Evolutionary conservation across 495 filamentous ascomycete species (phyloP).

Genomic region (Trichocladium uniseriatum): DNA sequence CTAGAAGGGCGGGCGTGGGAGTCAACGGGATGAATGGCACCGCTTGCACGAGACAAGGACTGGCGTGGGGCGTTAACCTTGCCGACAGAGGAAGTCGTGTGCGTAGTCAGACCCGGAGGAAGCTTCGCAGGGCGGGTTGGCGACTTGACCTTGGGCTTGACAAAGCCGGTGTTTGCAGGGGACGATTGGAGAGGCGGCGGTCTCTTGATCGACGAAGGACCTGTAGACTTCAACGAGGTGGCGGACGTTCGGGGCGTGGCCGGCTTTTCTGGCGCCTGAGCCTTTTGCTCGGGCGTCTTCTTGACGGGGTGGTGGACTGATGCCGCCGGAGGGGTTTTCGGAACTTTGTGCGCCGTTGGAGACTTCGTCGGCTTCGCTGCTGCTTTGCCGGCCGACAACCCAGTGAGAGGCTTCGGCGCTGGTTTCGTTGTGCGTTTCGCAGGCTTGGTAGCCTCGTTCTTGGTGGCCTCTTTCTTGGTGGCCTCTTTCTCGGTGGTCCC

Average conservation of each 20-base stretch:
- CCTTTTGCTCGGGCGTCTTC: conserved; percentile 28
- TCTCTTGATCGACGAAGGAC: conserved; percentile 25
- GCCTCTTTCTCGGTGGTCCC: conserved; percentile 1
- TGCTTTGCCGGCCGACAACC: conserved; percentile 28
- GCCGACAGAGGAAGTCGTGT: conserved; percentile 51
- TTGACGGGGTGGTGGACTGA: conserved; percentile 12
- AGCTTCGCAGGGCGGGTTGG: conserved; percentile 55
- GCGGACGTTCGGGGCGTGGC: conserved; percentile 23
- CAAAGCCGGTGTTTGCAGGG: conserved; percentile 32
- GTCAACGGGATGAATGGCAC: conserved; percentile 20
- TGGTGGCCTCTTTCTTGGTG: conserved; percentile 5
- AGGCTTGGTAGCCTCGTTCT: conserved; percentile 25
- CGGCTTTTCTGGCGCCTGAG: conserved; percentile 17
- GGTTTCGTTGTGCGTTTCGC: conserved; percentile 32
- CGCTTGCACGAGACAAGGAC: conserved; percentile 31
- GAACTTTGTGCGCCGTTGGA: conserved; percentile 24
- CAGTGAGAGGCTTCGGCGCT: conserved; percentile 21
- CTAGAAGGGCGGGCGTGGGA: conserved; percentile 36
- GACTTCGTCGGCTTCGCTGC: conserved; percentile 31
- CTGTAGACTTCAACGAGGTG: conserved; percentile 20
- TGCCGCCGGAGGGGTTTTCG: conserved; percentile 21
- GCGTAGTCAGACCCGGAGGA: conserved; percentile 51
- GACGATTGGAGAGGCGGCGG: conserved; percentile 28
- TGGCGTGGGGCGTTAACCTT: conserved; percentile 38
- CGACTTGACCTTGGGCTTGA: conserved; percentile 54